Evolutionary conservation across 2,329 filamentous ascomycete species (phyloP), one percentile per base, ranked within the genome.

Genomic region (Aspergillus tubingensis): DNA sequence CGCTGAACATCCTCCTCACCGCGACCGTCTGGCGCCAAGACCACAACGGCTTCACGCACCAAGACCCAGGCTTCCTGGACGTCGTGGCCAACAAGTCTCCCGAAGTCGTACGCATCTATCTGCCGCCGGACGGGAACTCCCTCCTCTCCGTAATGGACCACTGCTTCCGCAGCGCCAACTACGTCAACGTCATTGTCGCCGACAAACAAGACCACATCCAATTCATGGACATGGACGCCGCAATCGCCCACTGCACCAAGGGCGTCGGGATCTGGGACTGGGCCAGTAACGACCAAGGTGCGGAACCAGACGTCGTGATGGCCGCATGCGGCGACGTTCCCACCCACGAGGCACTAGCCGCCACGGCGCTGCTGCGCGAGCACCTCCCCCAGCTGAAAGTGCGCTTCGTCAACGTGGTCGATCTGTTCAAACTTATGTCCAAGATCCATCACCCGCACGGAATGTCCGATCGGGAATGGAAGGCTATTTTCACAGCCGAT

Each of bases 11-110:
- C 66, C 83, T 93, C 13, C 82, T 92, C 57, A 92, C 90, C 1
- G 86, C 88, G 2, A 90, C 91, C 7, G 89, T 92, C 60, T 92
- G 90, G 90, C 81, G 90, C 68, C 90, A 92, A 79, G 90, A 92
- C 66, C 90, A 92, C 80, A 93, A 92, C 69, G 90, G 90, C 38
- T 93, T 93, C 78, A 92, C 89, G 0, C 90, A 92, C 72, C 90
- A 92, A 73, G 89, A 92, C 65, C 90, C 90, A 0, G 89, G 89
- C 41, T 93, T 93, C 82, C 83, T 93, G 11, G 89, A 92, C 65
- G 88, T 92, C 0, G 85, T 93, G 2, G 87, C 86, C 66, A 92
- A 93, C 80, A 92, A 92, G 80, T 89, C 85, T 65, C 90, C 90
- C 7, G 88, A 92, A 67, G 88, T 92, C 4, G 89, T 91, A 15